Conservation (phyloP, 768 basidiomycete genomes). For the Amanita polypyramis region DNA sequence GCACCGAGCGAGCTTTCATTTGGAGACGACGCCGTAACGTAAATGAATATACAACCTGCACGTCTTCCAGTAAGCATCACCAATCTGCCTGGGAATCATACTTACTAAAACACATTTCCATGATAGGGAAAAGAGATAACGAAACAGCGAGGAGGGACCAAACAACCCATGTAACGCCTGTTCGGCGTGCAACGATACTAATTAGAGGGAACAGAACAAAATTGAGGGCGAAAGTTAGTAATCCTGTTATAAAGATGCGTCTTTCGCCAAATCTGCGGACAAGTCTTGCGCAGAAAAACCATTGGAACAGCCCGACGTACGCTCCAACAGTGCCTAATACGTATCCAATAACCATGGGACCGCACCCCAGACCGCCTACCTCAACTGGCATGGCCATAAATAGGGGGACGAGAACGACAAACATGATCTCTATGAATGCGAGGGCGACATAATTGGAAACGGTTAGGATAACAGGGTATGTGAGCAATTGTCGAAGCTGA, state of each 20-base stretch:
- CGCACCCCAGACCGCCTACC: slow-evolving; percentile 56
- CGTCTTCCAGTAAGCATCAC: neutral
- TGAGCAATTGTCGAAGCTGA: slow-evolving; percentile 29
- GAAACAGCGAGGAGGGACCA: slow-evolving; percentile 26
- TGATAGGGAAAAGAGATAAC: slow-evolving; percentile 20
- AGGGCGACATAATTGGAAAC: slow-evolving; percentile 61
- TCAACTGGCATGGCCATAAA: slow-evolving; percentile 59
- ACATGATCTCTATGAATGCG: slow-evolving; percentile 49
- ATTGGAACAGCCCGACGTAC: slow-evolving; percentile 29
- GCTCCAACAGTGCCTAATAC: slow-evolving; percentile 33
- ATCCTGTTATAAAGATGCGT: slow-evolving; percentile 1
- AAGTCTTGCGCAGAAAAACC: slow-evolving; percentile 26
- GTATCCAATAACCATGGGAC: slow-evolving; percentile 52
- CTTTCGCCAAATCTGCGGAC: slow-evolving; percentile 29
- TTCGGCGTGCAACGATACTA: slow-evolving; percentile 24
- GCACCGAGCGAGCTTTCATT: slow-evolving; percentile 43
- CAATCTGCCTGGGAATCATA: neutral
- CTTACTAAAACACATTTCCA: slow-evolving; percentile 34
- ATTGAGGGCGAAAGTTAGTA: neutral
- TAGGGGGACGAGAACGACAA: slow-evolving; percentile 48
- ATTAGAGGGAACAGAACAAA: slow-evolving; percentile 31
- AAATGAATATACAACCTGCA: slow-evolving; percentile 41
- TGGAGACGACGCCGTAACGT: slow-evolving; percentile 41
- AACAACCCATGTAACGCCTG: slow-evolving; percentile 22
- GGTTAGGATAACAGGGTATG: slow-evolving; percentile 50